Evolutionary conservation across 352 stramenopile genomes (phyloP).

Genomic region (Elongisporangium undulatum): DNA sequence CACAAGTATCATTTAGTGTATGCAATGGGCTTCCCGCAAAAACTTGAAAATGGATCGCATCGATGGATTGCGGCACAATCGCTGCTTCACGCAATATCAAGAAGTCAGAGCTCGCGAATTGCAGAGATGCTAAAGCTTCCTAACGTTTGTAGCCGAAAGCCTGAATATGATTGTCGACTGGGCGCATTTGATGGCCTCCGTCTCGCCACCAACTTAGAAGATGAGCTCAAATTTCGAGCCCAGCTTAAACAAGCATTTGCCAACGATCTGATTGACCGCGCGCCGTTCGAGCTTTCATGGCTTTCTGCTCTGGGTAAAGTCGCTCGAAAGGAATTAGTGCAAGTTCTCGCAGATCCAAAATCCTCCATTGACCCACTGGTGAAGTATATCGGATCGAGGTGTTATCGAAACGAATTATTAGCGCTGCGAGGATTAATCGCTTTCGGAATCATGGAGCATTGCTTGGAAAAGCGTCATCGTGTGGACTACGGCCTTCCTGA

Average conservation of each 20-base stretch:
- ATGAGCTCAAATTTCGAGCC: slow-evolving; percentile 9
- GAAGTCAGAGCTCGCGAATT: slow-evolving; percentile 13
- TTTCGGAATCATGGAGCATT: slow-evolving; percentile 74
- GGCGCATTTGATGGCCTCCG: slow-evolving; percentile 43
- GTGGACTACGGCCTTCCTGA: slow-evolving; percentile 74
- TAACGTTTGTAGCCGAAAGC: slow-evolving; percentile 25
- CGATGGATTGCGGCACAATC: slow-evolving; percentile 59
- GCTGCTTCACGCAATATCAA: slow-evolving; percentile 23
- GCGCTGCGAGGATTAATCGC: slow-evolving; percentile 70
- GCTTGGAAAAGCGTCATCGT: slow-evolving; percentile 80
- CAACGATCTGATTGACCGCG: slow-evolving; percentile 51
- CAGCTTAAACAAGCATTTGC: slow-evolving; percentile 38
- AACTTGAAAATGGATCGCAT: slow-evolving; percentile 39
- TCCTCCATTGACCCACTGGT: background rate
- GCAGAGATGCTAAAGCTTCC: slow-evolving; percentile 30
- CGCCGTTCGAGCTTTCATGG: slow-evolving; percentile 68
- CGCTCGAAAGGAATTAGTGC: background rate
- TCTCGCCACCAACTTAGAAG: slow-evolving; percentile 18
- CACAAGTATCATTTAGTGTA: slow-evolving; percentile 90
- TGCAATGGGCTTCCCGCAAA: slow-evolving; percentile 45
- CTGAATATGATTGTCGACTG: slow-evolving; percentile 28
- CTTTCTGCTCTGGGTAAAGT: slow-evolving; percentile 19
- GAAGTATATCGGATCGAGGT: background rate
- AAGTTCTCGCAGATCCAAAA: background rate
- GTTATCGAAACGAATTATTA: slow-evolving; percentile 28